Percentiles rank a stretch among this genome's conserved stretches.
These are phyloP conservation scores for Saccharomycopsis microspora DNA, from an alignment of 805 yeast genomes.

Conservation along the genomic window DNA sequence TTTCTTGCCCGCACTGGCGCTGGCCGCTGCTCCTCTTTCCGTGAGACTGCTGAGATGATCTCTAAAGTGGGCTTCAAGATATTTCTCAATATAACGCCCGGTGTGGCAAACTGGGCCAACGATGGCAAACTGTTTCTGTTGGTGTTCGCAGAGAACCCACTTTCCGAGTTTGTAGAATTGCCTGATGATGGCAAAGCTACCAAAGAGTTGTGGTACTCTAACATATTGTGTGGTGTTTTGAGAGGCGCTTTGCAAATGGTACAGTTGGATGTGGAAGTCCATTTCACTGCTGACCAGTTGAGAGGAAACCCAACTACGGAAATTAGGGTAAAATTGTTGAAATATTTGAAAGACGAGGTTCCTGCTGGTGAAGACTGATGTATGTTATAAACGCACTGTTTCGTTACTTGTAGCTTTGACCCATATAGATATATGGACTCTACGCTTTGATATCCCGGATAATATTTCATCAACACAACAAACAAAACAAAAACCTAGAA, in stretches of 20 bases:
- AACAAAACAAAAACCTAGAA: no score
- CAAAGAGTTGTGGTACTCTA: conserved; percentile 84
- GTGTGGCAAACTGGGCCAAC: conserved; percentile 59
- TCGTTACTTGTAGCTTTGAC: no score
- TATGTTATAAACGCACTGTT: not conserved
- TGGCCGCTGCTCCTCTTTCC: conserved; percentile 67
- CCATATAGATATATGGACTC: no score
- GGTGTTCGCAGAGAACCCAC: conserved; percentile 73
- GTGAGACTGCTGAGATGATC: conserved; percentile 80
- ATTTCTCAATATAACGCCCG: conserved; percentile 75
- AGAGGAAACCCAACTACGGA: conserved; percentile 81
- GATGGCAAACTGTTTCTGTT: conserved; percentile 70
- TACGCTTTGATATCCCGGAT: no score
- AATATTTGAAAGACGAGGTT: conserved; percentile 79
- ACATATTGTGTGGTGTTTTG: conserved; percentile 78
- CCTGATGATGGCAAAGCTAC: conserved; percentile 67
- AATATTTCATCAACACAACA: no score
- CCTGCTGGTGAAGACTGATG: conserved; percentile 88
- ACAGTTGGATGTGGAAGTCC: conserved; percentile 79
- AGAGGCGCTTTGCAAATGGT: conserved; percentile 94
- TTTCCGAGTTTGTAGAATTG: conserved; percentile 89
- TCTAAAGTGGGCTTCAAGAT: conserved; percentile 84
- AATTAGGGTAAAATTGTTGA: conserved; percentile 57
- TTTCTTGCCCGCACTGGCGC: conserved; percentile 82
- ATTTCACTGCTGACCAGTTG: conserved; percentile 67